Evolutionary conservation across 768 basidiomycete species (phyloP).

Genomic region (Cystobasidiopsis lactophilus): DNA sequence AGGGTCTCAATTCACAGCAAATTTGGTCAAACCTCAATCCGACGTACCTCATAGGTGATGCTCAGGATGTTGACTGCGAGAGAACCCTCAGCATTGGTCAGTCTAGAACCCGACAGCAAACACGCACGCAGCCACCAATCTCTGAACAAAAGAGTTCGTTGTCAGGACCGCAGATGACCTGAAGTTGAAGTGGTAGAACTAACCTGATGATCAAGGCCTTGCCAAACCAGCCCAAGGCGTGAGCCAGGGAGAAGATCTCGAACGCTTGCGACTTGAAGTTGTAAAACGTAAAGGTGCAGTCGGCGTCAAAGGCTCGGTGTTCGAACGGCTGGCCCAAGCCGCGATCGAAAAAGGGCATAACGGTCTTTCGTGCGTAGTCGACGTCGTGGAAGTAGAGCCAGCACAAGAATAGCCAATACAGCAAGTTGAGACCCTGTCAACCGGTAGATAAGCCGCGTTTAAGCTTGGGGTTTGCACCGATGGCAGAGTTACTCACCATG

Average conservation of each 20-base stretch:
- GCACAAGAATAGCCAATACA: constrained; percentile 60
- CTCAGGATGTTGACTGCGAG: not conserved
- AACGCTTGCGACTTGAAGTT: constrained; percentile 35
- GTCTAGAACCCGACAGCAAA: not conserved
- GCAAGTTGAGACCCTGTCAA: constrained; percentile 57
- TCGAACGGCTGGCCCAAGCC: constrained; percentile 45
- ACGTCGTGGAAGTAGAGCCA: constrained; percentile 35
- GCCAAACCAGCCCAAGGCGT: constrained; percentile 71
- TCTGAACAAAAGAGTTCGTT: constrained; percentile 29
- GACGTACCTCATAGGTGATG: not conserved
- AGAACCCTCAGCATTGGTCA: no score
- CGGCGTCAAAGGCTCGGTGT: constrained; percentile 68
- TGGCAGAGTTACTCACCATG: no score
- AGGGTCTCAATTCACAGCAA: not conserved
- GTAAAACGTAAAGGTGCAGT: constrained; percentile 38
- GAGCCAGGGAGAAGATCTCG: constrained; percentile 69
- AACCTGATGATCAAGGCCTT: constrained; percentile 32
- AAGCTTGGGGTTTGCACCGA: no score
- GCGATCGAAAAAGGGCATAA: constrained; percentile 34
- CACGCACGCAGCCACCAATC: constrained; percentile 50
- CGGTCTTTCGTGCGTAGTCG: constrained; percentile 33
- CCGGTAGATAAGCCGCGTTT: no score
- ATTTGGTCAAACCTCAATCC: no score
- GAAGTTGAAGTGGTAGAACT: no score
- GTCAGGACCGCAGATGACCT: no score